Base-by-base conservation (phyloP, 345 rosid genomes). In the Durio zibethinus region DNA sequence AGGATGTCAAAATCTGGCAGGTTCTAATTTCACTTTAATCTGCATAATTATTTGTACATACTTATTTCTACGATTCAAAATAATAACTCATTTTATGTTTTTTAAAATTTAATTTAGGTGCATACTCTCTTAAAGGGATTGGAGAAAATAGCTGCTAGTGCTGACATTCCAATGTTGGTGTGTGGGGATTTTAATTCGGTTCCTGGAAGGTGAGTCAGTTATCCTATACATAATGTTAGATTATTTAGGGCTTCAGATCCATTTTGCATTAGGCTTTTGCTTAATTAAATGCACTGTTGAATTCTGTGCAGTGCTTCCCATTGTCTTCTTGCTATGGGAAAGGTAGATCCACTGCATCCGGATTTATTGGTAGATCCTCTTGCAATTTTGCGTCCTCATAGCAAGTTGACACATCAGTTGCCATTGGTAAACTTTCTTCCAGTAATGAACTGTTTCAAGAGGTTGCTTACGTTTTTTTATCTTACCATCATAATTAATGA, bases 1-100 rank as follows among this genome's bases (percentile, higher is more conserved):
- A 91, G 87, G 99, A 96, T 87, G 99, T 96, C 71, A 93, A 96
- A 89, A 90, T 92, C 67, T 96, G 98, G 99, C 99, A 96, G 98
- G 98, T 96, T 78, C 71, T 62, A 27, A 60, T 71, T n/a, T 76
- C 77, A 25, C 43, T 31, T 80, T 48, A 35, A 56, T 79, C 4
- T 50, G 23, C 64, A 21, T 40, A 76, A 11, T 20, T 77, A 31
- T 43, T 54, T 31, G 7, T 23, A 63, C n/a, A 23, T 50, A 43
- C n/a, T 25, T 67, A 64, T 67, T 72, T 40, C 56, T 21, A 43
- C 79, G 16, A 54, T 68, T 23, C 29, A 73, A 48, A 53, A 25
- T 70, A 50, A 20, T 33, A 14, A 63, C 40, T 76, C 12, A 64
- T 59, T 57, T 36, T 63, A 29, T 54, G 35, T n/a, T 67, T 80